Evolutionary conservation across 2,329 filamentous ascomycete genomes (phyloP), one percentile per base, ranked within the genome.

Genomic region (Aspergillus sp.): DNA sequence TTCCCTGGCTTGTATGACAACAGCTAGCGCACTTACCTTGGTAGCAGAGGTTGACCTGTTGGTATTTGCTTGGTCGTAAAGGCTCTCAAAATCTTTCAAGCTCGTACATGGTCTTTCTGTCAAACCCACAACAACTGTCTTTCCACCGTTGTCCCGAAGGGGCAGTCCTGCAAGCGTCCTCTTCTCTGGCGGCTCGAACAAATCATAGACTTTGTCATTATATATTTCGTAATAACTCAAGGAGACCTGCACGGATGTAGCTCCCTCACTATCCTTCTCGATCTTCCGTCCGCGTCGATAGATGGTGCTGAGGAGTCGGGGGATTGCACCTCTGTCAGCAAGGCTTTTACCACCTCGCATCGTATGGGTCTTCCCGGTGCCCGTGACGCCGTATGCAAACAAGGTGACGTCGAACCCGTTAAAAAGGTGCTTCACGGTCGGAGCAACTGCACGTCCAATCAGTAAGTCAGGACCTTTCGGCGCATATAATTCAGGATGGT

Each of bases 171-270:
- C 80, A 1, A 87, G 75, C 0, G 86, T 90, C 44, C 93, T 85
- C 73, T 90, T 94, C 66, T 96, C 90, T 0, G 84, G 86, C 0
- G 89, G 77, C 65, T 95, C 88, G 56, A 96, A 88, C 27, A 96
- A 74, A 65, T 96, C 90, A 61, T 85, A 95, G 17, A 95, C 90
- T 65, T 91, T 91, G 73, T 96, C 90, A 67, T 94, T 95, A 71
- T 96, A 96, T 56, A 96, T 95, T 67, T 96, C 90, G 71, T 95
- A 95, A 71, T 96, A 96, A 23, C 88, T 90, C 61, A 96, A 78
- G 10, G 82, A 77, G 13, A 95, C 88, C 7, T 81, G 74, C 19
- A 94, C 87, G 2, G 74, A 77, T 0, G 84, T 90, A 45, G 82
- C 74, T 9, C 84, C 87, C 4, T 77, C 75, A 2, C 83, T 80